Evolutionary conservation across 768 basidiomycete genomes (phyloP).

Genomic region (Hemileccinum impolitum): DNA sequence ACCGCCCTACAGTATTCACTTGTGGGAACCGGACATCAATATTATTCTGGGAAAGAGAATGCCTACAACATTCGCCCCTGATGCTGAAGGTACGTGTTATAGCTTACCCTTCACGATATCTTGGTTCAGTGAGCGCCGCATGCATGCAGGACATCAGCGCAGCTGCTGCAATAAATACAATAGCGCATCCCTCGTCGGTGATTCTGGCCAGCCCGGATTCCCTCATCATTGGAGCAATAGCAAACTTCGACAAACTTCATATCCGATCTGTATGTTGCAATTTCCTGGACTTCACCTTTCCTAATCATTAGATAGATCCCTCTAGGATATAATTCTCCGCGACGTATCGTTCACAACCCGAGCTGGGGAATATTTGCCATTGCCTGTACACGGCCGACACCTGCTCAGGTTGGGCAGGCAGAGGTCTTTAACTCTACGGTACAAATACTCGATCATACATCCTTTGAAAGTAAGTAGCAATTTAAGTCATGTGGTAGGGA

Average conservation of each 20-base stretch:
- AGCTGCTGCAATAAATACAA: constrained; percentile 47
- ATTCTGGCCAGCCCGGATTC: constrained; percentile 52
- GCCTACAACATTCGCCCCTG: constrained; percentile 65
- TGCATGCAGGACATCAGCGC: constrained; percentile 49
- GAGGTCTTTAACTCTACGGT: constrained; percentile 53
- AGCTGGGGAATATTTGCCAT: constrained; percentile 60
- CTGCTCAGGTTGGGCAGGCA: constrained; percentile 50
- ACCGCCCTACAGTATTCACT: constrained; percentile 60
- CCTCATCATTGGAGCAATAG: constrained; percentile 63
- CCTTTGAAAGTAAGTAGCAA: constrained; percentile 56
- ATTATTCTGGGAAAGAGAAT: constrained; percentile 62
- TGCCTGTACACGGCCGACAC: constrained; percentile 51
- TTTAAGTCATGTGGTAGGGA: background rate
- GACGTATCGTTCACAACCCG: constrained; percentile 59
- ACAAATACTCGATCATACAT: constrained; percentile 60
- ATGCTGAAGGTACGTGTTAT: constrained; percentile 54
- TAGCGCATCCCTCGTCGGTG: constrained; percentile 49
- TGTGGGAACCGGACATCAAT: constrained; percentile 67
- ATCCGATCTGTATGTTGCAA: constrained; percentile 60
- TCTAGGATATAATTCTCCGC: constrained; percentile 70
- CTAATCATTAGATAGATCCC: constrained; percentile 46
- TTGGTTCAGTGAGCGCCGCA: constrained; percentile 2
- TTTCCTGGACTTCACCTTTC: background rate
- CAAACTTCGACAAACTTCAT: constrained; percentile 73
- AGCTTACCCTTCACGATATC: background rate